Conservation (phyloP, 306 rosid species). For the Ormosia semicastrata region DNA sequence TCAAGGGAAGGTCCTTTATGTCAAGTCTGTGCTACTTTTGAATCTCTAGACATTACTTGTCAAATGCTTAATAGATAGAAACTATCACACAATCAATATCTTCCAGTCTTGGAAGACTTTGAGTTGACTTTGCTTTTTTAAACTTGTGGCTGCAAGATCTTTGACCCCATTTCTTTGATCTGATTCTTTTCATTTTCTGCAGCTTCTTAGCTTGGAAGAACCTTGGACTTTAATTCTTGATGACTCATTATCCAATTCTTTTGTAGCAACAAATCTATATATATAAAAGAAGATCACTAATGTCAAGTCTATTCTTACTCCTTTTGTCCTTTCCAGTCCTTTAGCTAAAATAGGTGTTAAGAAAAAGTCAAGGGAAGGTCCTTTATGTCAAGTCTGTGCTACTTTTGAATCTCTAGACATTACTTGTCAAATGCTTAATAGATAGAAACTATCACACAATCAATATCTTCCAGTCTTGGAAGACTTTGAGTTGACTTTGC, state of each 20-base stretch:
- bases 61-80: background rate
- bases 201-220: slow-evolving; percentile 83
- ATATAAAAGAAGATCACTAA: too few species aligned
- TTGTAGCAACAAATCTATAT: too few species aligned
- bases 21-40: background rate
- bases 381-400: background rate
- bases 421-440: background rate
- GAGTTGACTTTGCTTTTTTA: background rate
- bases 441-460: slow-evolving; percentile 1
- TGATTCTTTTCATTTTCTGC: slow-evolving; percentile 34
- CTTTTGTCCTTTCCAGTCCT: too few species aligned
- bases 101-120: slow-evolving; percentile 1
- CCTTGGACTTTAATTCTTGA: slow-evolving; percentile 91
- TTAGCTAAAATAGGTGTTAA: too few species aligned
- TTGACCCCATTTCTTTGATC: background rate
- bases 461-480: background rate
- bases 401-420: background rate
- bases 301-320: too few species aligned
- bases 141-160: background rate
- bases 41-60: background rate
- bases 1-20: too few species aligned
- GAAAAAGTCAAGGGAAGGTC: too few species aligned
- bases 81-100: background rate
- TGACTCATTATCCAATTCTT: slow-evolving; percentile 90
- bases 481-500: slow-evolving; percentile 12